Evolutionary conservation across 345 rosid genomes (phyloP).

Genomic region (Syzygium aqueum): DNA sequence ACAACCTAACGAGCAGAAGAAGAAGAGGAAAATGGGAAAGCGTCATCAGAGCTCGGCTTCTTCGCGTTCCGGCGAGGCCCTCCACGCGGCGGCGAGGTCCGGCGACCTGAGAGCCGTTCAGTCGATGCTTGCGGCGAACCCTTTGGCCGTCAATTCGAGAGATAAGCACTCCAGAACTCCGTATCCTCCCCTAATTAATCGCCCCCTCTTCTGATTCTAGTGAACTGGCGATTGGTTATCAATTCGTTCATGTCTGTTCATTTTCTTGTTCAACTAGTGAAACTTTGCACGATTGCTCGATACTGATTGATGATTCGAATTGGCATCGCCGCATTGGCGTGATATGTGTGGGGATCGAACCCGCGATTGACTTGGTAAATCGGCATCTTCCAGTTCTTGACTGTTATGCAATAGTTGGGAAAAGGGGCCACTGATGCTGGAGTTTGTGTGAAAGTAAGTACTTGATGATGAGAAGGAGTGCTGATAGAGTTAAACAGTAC

Average conservation of each 20-base stretch:
- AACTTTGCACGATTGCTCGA: background rate
- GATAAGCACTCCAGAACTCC: conserved; percentile 98
- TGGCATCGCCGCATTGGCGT: background rate
- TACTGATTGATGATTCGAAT: background rate
- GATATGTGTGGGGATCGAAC: background rate
- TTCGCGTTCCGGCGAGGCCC: conserved; percentile 12
- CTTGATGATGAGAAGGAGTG: background rate
- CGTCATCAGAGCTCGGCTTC: background rate
- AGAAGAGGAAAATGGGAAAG: conserved; percentile 1
- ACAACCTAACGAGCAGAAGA: background rate
- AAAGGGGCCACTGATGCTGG: background rate
- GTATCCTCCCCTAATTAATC: conserved; percentile 38
- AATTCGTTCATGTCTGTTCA: background rate
- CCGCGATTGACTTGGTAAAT: background rate
- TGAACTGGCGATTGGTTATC: background rate
- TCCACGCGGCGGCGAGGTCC: conserved; percentile 87
- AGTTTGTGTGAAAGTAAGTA: background rate
- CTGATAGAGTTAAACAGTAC: background rate
- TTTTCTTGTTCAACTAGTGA: background rate
- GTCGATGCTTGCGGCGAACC: conserved; percentile 49
- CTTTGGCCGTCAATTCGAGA: conserved; percentile 65
- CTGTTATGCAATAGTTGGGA: background rate
- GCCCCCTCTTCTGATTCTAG: background rate
- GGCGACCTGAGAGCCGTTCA: conserved; percentile 67
- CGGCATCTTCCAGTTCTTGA: background rate